Base-by-base conservation (phyloP, 192 early-diverging fungal species). In the Obelidium mucronatum region DNA sequence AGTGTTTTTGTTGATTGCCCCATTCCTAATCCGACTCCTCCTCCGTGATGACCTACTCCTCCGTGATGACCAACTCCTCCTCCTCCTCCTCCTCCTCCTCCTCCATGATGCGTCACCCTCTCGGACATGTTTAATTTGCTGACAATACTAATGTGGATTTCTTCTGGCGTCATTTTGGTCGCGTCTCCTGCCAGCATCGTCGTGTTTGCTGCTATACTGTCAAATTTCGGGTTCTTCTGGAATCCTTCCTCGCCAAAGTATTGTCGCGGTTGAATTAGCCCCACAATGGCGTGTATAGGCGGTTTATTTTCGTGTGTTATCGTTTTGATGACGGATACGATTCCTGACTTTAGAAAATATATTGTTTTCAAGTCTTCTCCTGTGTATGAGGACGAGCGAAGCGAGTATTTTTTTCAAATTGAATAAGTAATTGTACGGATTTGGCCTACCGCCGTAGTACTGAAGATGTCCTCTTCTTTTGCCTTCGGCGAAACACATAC, bases 231-330 rank as follows among this genome's bases (percentile, higher is more conserved):
- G 63, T 65, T 65, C 26, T 36, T 30, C 26, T 48, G 44, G 19
- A 85, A 62, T 37, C 54, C 83, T 42, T 78, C 76, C 52, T 85
- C 74, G 3, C 82, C 83, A 74, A 85, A 84, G 61, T 84, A 85
- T n/a, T 75, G 44, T 15, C 36, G 26, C 3, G 56, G 39, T 34
- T 67, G 30, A 6, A 83, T 28, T 19, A 58, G 55, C 40, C 80
- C 83, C 37, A 83, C 36, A 15, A 77, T 48, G n/a, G 80, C 74
- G 13, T 64, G 62, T 17, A n/a, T n/a, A 11, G 31, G 33, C 28
- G 2, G 24, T 19, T 24, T 5, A 31, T 5, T 33, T 22, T 48
- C 44, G 44, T 48, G 44, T 34, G 24, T 24, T 1, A 59, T 35
- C 0, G 22, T 24, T 26, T 70, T 77, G 55, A 68, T 33, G 2